Evolutionary conservation across 2,329 filamentous ascomycete genomes (phyloP).

Genomic region (Beauveria australis): DNA sequence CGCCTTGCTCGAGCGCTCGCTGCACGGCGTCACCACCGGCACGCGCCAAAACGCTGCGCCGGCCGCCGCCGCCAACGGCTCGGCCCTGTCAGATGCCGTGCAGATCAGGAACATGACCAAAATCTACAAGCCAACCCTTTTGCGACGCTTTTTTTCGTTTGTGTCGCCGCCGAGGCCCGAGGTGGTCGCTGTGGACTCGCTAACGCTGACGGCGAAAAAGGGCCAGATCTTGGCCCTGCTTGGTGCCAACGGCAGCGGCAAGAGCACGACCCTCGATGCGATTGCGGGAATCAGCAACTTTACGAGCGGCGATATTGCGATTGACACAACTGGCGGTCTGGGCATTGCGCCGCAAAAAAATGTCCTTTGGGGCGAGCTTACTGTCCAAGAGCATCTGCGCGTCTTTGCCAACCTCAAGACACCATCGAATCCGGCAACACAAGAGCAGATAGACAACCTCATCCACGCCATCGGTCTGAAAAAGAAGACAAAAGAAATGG

Average conservation of each 20-base stretch:
- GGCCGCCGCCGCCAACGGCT: constrained; percentile 31
- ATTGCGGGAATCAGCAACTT: constrained; percentile 23
- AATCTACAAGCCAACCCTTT: constrained; percentile 57
- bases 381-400: constrained; percentile 60
- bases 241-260: constrained; percentile 59
- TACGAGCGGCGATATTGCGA: constrained; percentile 54
- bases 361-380: constrained; percentile 66
- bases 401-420: constrained; percentile 65
- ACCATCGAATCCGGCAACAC: constrained; percentile 34
- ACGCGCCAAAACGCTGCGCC: constrained; percentile 28
- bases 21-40: constrained; percentile 48
- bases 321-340: constrained; percentile 61
- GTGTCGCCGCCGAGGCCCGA: constrained; percentile 45
- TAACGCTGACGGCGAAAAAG: constrained; percentile 58
- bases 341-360: constrained; percentile 70
- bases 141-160: constrained; percentile 43
- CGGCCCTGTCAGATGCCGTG: constrained; percentile 42
- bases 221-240: constrained; percentile 75
- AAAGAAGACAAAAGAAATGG: constrained; percentile 51
- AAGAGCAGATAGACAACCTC: constrained; percentile 35
- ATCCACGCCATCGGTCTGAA: constrained; percentile 57
- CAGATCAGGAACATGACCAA: constrained; percentile 65
- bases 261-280: constrained; percentile 50
- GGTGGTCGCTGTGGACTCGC: constrained; percentile 64
- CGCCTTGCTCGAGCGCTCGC: constrained; percentile 57